These are phyloP conservation scores for Cymodocea nodosa DNA, from an alignment of 116 monocot genomes.

Conservation along the genomic window DNA sequence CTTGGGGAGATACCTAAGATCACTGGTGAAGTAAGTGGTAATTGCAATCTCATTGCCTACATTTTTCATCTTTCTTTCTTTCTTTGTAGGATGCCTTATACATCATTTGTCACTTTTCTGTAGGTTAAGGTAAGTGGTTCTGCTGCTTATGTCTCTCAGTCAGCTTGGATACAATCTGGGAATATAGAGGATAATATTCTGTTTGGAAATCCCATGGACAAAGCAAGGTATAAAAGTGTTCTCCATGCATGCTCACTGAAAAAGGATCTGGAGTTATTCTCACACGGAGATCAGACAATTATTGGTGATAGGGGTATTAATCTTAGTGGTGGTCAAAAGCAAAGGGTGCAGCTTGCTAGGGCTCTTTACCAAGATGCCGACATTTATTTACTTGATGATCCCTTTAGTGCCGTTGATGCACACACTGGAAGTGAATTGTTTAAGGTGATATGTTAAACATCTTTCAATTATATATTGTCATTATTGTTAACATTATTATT, in stretches of 20 bases:
- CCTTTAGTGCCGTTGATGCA: constrained; percentile 97
- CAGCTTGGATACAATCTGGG: constrained; percentile 97
- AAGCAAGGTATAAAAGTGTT: constrained; percentile 60
- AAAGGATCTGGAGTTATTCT: constrained; percentile 79
- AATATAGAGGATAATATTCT: constrained; percentile 88
- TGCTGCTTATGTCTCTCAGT: constrained; percentile 84
- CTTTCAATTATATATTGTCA: background rate
- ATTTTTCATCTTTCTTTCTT: background rate
- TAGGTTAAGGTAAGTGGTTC: constrained; percentile 81
- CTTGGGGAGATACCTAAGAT: constrained; percentile 95
- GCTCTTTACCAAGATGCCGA: constrained; percentile 97
- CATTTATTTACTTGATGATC: constrained; percentile 95
- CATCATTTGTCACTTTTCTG: constrained; percentile 2
- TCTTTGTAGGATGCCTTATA: background rate
- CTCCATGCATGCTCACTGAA: constrained; percentile 84
- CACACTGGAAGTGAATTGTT: constrained; percentile 86
- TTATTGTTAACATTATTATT: background rate
- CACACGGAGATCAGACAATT: constrained; percentile 89
- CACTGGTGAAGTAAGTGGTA: constrained; percentile 72
- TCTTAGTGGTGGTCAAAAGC: constrained; percentile 97
- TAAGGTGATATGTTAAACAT: constrained; percentile 33
- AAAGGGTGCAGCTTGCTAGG: constrained; percentile 92
- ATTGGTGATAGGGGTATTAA: constrained; percentile 98
- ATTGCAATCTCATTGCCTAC: background rate
- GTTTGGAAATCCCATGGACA: constrained; percentile 79